Conservation (phyloP, 257 asterid species). For the Solanum tarijense region DNA sequence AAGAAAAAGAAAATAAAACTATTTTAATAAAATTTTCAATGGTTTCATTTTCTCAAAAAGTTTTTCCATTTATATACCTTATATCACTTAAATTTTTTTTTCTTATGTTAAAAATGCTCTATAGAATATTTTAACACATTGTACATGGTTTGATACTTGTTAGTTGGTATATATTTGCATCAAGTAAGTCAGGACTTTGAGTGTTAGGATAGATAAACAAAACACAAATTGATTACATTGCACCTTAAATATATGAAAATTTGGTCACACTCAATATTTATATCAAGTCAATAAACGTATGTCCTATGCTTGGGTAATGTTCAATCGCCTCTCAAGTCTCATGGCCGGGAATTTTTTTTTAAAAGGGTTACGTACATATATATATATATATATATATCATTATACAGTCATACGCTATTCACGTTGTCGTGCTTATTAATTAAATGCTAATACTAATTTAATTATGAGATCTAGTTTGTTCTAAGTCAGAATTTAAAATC, state of each 20-base stretch:
- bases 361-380: neutral
- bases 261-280: neutral
- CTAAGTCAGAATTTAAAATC: neutral
- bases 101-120: neutral
- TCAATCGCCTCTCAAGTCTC: neutral
- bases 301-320: fast-evolving
- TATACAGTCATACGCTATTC: neutral
- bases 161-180: neutral
- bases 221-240: neutral
- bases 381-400: neutral
- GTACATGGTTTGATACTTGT: neutral
- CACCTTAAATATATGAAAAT: neutral
- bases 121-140: neutral
- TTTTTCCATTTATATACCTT: neutral
- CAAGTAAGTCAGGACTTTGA: neutral
- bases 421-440: neutral
- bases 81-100: neutral
- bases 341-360: neutral
- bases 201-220: neutral
- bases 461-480: neutral
- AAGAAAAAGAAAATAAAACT: too few relatives aligned
- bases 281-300: neutral
- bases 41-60: neutral
- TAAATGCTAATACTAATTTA: neutral
- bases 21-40: neutral